Evolutionary conservation across 495 filamentous ascomycete species (phyloP), one percentile per base, ranked within the genome.

Genomic region (Aspergillus taichungensis): DNA sequence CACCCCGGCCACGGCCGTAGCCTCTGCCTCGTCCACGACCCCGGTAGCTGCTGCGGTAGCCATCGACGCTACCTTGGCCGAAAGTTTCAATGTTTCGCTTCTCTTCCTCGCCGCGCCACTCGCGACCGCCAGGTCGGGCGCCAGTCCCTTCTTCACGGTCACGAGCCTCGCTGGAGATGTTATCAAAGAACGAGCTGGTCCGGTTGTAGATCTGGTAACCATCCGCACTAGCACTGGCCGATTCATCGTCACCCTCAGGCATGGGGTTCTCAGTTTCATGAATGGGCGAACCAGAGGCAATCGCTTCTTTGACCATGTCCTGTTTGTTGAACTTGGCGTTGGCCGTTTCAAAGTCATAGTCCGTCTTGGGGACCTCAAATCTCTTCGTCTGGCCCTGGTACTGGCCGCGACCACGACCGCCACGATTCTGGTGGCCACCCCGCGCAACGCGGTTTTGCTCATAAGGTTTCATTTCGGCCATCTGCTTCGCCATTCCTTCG

Each of bases 301-400:
- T 87, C 6, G 88, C 89, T 60, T 95, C 88, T 66, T 94, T 95
- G 12, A 87, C 84, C 30, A 96, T 65, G 55, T 95, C 89, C 54
- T 95, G 83, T 67, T 99, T 99, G 73, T 94, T 97, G 72, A 99
- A 97, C 62, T 94, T 95, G 11, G 88, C 89, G 57, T 99, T 99
- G 38, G 91, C 77, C 7, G 79, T 79, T 51, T 84, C 82, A 61
- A 99, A 99, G 59, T 99, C 94, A 58, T 87, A 99, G 55, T 97
- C 92, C 3, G 85, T 78, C 30, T 81, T 72, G 0, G 92, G 92
- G 28, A 97, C 84, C 45, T 94, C 91, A 13, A 96, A 75, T 67
- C 87, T 92, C 55, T 74, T 74, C 32, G 66, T 62, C 46, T 67
- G 65, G 33, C 69, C 47, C 24, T 61, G 68, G 13, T 77, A 70